Conservation (phyloP, 495 filamentous ascomycete species). For the Hyaloscypha hepaticicola region DNA sequence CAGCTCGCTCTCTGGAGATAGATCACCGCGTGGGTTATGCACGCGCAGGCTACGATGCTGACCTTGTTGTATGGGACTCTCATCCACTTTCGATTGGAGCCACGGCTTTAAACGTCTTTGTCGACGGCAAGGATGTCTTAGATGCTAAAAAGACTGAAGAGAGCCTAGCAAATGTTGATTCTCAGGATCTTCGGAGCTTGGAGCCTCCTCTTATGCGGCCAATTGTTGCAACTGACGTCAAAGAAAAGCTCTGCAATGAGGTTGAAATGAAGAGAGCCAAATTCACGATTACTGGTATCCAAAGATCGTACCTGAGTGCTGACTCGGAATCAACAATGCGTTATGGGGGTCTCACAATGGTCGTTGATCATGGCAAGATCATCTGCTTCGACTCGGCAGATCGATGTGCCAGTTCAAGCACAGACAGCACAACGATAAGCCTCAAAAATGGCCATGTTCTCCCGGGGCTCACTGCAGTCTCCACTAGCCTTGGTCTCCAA, state of each 20-base stretch:
- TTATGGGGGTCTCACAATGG: slow-evolving; percentile 36
- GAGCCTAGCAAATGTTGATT: slow-evolving; percentile 34
- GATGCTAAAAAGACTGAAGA: slow-evolving; percentile 44
- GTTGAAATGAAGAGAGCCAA: slow-evolving; percentile 25
- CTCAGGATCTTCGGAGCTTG: slow-evolving; percentile 27
- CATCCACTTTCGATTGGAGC: slow-evolving; percentile 62
- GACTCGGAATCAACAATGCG: not conserved
- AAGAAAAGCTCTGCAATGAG: slow-evolving; percentile 22
- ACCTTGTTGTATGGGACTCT: slow-evolving; percentile 65
- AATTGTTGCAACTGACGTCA: slow-evolving; percentile 36
- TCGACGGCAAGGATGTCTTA: slow-evolving; percentile 57
- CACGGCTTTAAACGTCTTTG: slow-evolving; percentile 61
- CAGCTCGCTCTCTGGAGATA: slow-evolving; percentile 58
- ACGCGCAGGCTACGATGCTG: slow-evolving; percentile 62
- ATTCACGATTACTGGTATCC: slow-evolving; percentile 50
- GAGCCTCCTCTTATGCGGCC: slow-evolving; percentile 29
- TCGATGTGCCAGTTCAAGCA: slow-evolving; percentile 30
- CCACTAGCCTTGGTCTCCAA: slow-evolving; percentile 50
- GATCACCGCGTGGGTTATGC: slow-evolving; percentile 60
- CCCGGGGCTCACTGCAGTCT: slow-evolving; percentile 54
- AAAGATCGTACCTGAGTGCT: slow-evolving; percentile 38
- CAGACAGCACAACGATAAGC: slow-evolving; percentile 37
- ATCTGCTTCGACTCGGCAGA: slow-evolving; percentile 47
- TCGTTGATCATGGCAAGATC: slow-evolving; percentile 47
- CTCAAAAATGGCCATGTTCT: slow-evolving; percentile 57